Base-by-base conservation (phyloP, 2,329 filamentous ascomycete genomes). In the Monosporascus sp. region DNA sequence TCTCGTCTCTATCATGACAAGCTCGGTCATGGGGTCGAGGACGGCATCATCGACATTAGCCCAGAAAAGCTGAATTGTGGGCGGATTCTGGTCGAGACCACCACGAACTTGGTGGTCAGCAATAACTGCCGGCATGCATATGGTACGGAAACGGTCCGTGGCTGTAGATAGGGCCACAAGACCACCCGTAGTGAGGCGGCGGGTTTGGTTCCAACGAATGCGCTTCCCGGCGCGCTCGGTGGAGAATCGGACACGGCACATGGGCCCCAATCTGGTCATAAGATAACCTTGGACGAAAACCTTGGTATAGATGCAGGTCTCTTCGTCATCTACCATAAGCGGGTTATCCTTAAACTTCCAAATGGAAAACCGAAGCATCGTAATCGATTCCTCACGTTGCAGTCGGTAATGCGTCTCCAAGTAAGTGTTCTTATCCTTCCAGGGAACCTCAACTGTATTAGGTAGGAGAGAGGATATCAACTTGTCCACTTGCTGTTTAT, bases 1-100 rank as follows among this genome's bases (percentile, higher is more conserved):
- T 3, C 85, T 80, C 1, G 87, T 79, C 64, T 96, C 90, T 0
- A 96, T 72, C 89, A 96, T 96, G 11, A 92, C 69, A 67, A 85
- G 85, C 60, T 88, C 83, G 36, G 80, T 68, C 17, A 80, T 77
- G 0, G 90, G 84, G 61, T 96, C 87, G 48, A 95, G 74, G 3
- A 79, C 54, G 0, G 84, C 73, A 24, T 91, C 81, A 3, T 81
- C 72, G 0, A 75, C 62, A 7, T 78, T 69, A 0, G 81, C 80
- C 72, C 90, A 92, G 62, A 86, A 86, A 0, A 96, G 73, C 58
- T 96, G 90, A 17, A 96, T 79, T 36, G 85, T 79, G 0, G 89
- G 86, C 0, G 88, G 85, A 44, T 83, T 80, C 34, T 82, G 75
- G 39, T 86, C 78, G 0, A 95, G 70, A 0, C 81, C 82, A 14